Percentiles rank a stretch among this genome's conserved stretches.
Evolutionary conservation across 345 rosid genomes (phyloP).

Genomic region (Eucalyptus erythrocorys): DNA sequence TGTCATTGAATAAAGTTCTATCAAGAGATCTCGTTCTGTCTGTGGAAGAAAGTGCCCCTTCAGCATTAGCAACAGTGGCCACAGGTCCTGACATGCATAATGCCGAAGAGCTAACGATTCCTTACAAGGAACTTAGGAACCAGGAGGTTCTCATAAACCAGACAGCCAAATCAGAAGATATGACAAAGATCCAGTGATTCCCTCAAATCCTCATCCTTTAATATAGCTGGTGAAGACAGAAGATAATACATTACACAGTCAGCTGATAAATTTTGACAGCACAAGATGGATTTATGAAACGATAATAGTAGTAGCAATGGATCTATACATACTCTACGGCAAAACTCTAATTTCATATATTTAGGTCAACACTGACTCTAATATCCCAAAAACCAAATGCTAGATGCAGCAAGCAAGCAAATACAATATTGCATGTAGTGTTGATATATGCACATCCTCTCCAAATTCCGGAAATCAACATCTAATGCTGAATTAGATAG

Average conservation of each 20-base stretch:
- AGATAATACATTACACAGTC: not conserved
- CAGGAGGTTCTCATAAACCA: not conserved
- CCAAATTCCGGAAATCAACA: not conserved
- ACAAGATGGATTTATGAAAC: not conserved
- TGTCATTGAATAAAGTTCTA: constrained; percentile 14
- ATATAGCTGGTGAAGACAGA: not conserved
- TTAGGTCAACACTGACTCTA: not conserved
- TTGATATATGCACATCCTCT: not conserved
- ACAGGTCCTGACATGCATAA: constrained; percentile 87
- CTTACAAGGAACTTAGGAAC: not conserved
- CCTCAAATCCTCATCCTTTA: not conserved
- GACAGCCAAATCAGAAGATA: not conserved
- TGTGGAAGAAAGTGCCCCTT: constrained; percentile 31
- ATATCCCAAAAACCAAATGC: not conserved
- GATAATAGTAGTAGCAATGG: not conserved
- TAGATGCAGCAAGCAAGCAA: not conserved
- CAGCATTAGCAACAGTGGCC: constrained; percentile 34
- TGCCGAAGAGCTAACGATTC: constrained; percentile 23
- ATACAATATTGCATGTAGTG: not conserved
- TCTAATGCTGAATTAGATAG: not conserved
- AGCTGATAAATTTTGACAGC: not conserved
- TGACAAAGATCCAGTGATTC: not conserved
- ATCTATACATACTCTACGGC: not conserved
- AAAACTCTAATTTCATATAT: not conserved
- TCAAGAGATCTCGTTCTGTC: constrained; percentile 81